Conservation (phyloP, 805 yeast genomes). For the Cyberlindnera petersonii region DNA sequence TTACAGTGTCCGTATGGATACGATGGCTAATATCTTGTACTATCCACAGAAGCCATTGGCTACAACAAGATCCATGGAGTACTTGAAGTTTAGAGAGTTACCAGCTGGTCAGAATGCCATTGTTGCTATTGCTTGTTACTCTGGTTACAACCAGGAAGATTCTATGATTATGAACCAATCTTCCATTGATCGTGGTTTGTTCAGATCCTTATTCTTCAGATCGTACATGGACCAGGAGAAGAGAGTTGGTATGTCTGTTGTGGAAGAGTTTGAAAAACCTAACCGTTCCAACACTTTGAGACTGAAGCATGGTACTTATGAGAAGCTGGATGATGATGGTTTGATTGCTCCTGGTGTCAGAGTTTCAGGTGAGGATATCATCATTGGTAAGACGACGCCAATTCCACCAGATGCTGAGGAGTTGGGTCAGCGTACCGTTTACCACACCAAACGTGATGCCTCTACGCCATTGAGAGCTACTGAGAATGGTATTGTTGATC, state of each 20-base stretch:
- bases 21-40: slow-evolving; percentile 96
- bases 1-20: slow-evolving; percentile 96
- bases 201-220: slow-evolving; percentile 92
- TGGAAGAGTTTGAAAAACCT: slow-evolving; percentile 97
- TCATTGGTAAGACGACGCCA: slow-evolving; percentile 98
- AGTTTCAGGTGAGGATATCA: slow-evolving; percentile 98
- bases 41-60: slow-evolving; percentile 98
- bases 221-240: slow-evolving; percentile 99
- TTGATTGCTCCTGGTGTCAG: slow-evolving; percentile 97
- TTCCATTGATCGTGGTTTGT: slow-evolving; percentile 92
- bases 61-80: slow-evolving; percentile 97
- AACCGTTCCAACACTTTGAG: slow-evolving; percentile 90
- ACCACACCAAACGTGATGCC: slow-evolving; percentile 98
- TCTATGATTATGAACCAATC: slow-evolving; percentile 99
- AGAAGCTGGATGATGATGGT: slow-evolving; percentile 97
- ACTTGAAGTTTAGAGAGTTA: slow-evolving; percentile 91
- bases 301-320: slow-evolving; percentile 97
- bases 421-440: slow-evolving; percentile 96
- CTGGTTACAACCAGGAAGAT: slow-evolving; percentile 99
- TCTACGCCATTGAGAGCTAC: slow-evolving; percentile 96
- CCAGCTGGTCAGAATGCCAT: slow-evolving; percentile 99
- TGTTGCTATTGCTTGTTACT: slow-evolving; percentile 96
- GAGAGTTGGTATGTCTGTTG: slow-evolving; percentile 96
- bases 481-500: slow-evolving; percentile 97
- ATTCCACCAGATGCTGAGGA: slow-evolving; percentile 99